Evolutionary conservation across 2,329 filamentous ascomycete species (phyloP).

Genomic region (Thermomyces lanuginosus): DNA sequence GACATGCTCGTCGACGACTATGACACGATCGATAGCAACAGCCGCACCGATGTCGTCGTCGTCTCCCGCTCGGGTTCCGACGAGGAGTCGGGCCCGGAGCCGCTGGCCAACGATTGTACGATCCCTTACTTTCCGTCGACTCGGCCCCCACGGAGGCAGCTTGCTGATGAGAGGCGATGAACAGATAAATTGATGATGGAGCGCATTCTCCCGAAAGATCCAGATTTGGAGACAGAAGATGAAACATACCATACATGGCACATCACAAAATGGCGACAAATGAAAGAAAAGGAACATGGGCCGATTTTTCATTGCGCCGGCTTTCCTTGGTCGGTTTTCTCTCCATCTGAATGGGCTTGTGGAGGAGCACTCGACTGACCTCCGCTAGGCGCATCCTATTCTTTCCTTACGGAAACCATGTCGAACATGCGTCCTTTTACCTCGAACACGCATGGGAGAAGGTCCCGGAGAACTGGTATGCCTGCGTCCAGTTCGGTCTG

Average conservation of each 20-base stretch:
- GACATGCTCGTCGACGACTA: conserved; percentile 47
- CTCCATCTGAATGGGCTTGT: not conserved
- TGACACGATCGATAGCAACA: conserved; percentile 43
- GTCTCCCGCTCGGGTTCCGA: conserved; percentile 44
- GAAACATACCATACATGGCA: conserved; percentile 73
- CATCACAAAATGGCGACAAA: conserved; percentile 62
- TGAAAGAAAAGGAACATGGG: conserved; percentile 69
- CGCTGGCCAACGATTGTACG: conserved; percentile 43
- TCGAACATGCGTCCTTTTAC: conserved; percentile 87
- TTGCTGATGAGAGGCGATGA: conserved; percentile 6
- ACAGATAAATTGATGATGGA: conserved; percentile 74
- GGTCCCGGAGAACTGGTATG: conserved; percentile 79
- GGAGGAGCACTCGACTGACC: conserved; percentile 7
- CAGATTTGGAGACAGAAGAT: conserved; percentile 64
- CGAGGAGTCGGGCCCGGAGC: conserved; percentile 39
- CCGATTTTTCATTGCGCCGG: conserved; percentile 75
- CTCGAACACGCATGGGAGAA: conserved; percentile 79
- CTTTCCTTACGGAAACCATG: conserved; percentile 89
- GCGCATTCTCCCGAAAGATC: conserved; percentile 55
- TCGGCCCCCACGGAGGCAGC: not conserved
- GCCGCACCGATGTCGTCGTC: conserved; percentile 46
- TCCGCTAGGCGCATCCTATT: conserved; percentile 67
- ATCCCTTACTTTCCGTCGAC: conserved; percentile 5
- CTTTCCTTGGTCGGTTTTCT: conserved; percentile 58
- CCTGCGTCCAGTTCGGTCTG: conserved; percentile 86